Evolutionary conservation across 2,329 filamentous ascomycete species (phyloP).

Genomic region (Aspergillus tamarii): DNA sequence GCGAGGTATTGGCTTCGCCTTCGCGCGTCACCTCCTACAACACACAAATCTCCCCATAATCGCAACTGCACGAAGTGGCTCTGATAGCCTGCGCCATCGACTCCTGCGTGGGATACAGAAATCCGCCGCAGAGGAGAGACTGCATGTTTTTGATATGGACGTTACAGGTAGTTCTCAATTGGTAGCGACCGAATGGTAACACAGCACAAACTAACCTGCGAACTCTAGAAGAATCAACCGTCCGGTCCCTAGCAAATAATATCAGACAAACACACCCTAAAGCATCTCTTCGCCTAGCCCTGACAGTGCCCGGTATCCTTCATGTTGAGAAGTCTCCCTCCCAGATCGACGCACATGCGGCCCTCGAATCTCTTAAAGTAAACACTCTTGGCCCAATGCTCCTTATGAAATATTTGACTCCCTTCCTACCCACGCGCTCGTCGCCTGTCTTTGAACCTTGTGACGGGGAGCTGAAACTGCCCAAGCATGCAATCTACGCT

Average conservation of each 20-base stretch:
- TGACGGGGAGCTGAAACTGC: conserved; percentile 38
- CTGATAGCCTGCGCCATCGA: too few species aligned
- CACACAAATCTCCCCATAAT: too few species aligned
- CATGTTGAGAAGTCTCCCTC: conserved; percentile 70
- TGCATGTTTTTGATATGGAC: too few species aligned
- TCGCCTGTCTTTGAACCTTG: too few species aligned
- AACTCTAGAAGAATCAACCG: background rate
- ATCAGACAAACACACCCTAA: conserved; percentile 53
- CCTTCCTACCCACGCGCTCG: conserved; percentile 62
- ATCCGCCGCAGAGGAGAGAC: too few species aligned
- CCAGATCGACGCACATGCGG: conserved; percentile 64
- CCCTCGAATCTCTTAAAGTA: conserved; percentile 74
- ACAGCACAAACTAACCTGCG: too few species aligned
- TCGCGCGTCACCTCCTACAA: too few species aligned
- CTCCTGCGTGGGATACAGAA: too few species aligned
- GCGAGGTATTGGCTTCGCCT: too few species aligned
- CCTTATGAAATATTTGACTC: conserved; percentile 70
- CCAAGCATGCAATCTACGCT: conserved; percentile 65
- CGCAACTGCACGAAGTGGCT: too few species aligned
- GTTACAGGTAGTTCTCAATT: too few species aligned
- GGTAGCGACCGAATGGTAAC: too few species aligned
- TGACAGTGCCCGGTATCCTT: conserved; percentile 72
- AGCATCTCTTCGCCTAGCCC: conserved; percentile 67
- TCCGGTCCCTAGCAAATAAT: background rate
- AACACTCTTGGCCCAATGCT: conserved; percentile 70